phyloP scores from a whole-genome alignment of 2,329 filamentous ascomycete genomes.

The Phyllosticta citriasiana region DNA sequence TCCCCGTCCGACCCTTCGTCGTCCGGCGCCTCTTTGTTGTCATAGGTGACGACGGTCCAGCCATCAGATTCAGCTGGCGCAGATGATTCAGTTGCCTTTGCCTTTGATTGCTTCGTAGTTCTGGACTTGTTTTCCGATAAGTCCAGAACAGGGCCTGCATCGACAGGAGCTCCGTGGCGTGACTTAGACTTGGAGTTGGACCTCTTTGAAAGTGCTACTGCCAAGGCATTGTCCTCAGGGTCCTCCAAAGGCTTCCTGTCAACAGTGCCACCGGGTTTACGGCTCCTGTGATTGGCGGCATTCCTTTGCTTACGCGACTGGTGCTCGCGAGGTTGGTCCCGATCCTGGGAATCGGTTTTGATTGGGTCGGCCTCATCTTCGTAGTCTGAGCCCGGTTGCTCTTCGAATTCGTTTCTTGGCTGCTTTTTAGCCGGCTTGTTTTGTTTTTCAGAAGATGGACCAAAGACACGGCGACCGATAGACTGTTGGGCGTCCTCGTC shows the following conservation, averaged over 20 bases:
- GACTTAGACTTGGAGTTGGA: slow-evolving; percentile 19
- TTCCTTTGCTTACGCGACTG: slow-evolving; percentile 1
- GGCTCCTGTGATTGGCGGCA: neutral
- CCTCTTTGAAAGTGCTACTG: neutral
- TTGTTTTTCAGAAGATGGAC: slow-evolving; percentile 34
- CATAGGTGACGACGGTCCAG: slow-evolving; percentile 34
- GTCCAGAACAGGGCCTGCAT: neutral
- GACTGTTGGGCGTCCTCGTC: slow-evolving; percentile 38
- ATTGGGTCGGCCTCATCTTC: slow-evolving; percentile 20
- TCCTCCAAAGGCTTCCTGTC: slow-evolving; percentile 3
- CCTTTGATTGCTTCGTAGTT: slow-evolving; percentile 15
- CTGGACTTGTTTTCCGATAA: neutral
- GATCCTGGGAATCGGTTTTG: neutral
- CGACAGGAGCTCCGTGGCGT: slow-evolving; percentile 12
- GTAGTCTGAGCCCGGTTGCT: slow-evolving; percentile 42
- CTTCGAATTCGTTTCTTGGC: slow-evolving; percentile 49
- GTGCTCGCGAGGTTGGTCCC: neutral
- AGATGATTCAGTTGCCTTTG: slow-evolving; percentile 22
- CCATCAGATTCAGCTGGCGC: slow-evolving; percentile 30
- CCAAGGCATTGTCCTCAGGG: slow-evolving; percentile 13
- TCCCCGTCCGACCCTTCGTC: slow-evolving; percentile 29
- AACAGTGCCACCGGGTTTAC: neutral
- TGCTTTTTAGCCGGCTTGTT: slow-evolving; percentile 17
- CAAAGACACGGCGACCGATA: slow-evolving; percentile 62
- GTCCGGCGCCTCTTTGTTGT: slow-evolving; percentile 20